phyloP scores from a whole-genome alignment of 2,329 filamentous ascomycete species.

The Scedosporium dehoogii region DNA sequence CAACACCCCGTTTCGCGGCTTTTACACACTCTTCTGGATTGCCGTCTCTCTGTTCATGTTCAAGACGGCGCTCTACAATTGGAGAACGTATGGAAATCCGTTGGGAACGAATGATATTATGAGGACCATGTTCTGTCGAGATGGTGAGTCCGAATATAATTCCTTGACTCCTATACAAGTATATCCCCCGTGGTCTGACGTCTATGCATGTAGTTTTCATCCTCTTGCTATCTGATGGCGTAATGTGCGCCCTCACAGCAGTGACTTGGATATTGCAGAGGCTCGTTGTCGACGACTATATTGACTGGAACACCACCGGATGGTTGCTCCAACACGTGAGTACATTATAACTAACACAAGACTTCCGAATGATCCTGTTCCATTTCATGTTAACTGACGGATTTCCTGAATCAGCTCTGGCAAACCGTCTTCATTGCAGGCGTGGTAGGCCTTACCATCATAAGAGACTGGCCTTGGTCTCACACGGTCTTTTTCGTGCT shows the following conservation, averaged over 20 bases:
- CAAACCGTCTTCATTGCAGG: conserved; percentile 53
- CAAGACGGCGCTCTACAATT: conserved; percentile 59
- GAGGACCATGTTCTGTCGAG: conserved; percentile 50
- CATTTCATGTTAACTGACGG: neutral
- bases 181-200: neutral
- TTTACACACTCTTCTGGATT: conserved; percentile 73
- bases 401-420: conserved; percentile 44
- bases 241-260: conserved; percentile 57
- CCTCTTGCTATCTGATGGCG: conserved; percentile 52
- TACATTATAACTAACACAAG: conserved; percentile 13
- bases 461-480: conserved; percentile 73
- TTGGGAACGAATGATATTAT: conserved; percentile 65
- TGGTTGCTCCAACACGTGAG: conserved; percentile 62
- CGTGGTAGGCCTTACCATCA: conserved; percentile 55
- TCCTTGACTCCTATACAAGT: no score
- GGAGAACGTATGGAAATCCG: conserved; percentile 55
- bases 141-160: conserved; percentile 23
- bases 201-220: conserved; percentile 30
- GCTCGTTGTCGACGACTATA: conserved; percentile 43
- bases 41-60: conserved; percentile 55
- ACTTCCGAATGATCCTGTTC: neutral
- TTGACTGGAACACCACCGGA: conserved; percentile 58
- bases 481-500: conserved; percentile 70
- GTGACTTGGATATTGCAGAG: conserved; percentile 58
- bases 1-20: conserved; percentile 66